These are phyloP conservation scores for Aspergillus baeticus DNA, from an alignment of 495 filamentous ascomycete species.

Conservation along the genomic window DNA sequence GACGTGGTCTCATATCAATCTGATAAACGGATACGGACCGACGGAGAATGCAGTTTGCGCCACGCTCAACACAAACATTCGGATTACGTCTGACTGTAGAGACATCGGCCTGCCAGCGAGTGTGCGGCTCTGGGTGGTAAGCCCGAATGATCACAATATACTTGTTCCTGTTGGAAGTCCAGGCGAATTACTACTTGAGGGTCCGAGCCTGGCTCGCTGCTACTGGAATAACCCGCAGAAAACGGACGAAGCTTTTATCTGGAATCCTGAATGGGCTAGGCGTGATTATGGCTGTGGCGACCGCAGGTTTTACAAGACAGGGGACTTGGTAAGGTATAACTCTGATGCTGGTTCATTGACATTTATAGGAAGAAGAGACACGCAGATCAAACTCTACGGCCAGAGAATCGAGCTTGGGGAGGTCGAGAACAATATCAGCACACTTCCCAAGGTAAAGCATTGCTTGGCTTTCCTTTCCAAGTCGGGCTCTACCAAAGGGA, in stretches of 20 bases:
- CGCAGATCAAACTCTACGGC: conserved; percentile 66
- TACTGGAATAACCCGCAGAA: conserved; percentile 45
- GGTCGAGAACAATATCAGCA: conserved; percentile 55
- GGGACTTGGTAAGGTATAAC: conserved; percentile 61
- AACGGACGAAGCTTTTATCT: conserved; percentile 45
- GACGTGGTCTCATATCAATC: conserved; percentile 53
- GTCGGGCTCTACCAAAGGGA: conserved; percentile 37
- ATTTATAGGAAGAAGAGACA: conserved; percentile 64
- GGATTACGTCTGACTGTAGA: conserved; percentile 33
- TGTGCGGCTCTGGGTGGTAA: conserved; percentile 44
- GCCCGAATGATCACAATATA: conserved; percentile 41
- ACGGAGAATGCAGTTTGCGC: conserved; percentile 44
- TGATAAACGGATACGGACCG: conserved; percentile 63
- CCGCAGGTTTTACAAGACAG: conserved; percentile 66
- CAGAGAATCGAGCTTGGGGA: conserved; percentile 67
- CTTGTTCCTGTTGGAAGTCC: conserved; percentile 50
- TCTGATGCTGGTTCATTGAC: conserved; percentile 55
- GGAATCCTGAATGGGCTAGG: conserved; percentile 39
- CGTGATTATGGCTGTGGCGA: conserved; percentile 15
- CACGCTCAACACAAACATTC: conserved; percentile 37
- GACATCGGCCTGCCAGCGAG: conserved; percentile 47
- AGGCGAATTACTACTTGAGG: conserved; percentile 51
- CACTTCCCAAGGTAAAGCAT: conserved; percentile 33
- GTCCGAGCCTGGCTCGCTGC: conserved; percentile 46
- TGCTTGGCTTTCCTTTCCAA: conserved; percentile 45